Evolutionary conservation across 495 filamentous ascomycete species (phyloP).

Genomic region (Clohesyomyces aquaticus): DNA sequence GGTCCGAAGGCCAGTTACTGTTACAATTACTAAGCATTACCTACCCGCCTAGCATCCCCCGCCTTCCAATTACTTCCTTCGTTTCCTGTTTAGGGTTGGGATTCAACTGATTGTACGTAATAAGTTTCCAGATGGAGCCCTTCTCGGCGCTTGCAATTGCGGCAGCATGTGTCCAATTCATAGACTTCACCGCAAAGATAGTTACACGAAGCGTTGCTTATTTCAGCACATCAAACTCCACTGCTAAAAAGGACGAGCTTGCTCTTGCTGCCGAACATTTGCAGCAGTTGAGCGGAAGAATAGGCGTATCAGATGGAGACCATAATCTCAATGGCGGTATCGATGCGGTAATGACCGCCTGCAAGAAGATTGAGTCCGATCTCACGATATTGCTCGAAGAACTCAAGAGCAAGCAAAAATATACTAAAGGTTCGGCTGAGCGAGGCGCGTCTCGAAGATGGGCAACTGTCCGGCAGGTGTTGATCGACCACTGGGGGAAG

Average conservation of each 20-base stretch:
- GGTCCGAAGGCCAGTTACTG: neutral
- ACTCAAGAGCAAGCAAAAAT: constrained; percentile 11
- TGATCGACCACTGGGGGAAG: constrained; percentile 4
- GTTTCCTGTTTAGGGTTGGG: neutral
- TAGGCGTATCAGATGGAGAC: neutral
- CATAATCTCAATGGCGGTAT: neutral
- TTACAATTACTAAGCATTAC: too few species aligned
- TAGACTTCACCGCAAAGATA: constrained; percentile 8
- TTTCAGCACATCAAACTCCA: constrained; percentile 13
- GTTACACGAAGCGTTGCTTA: neutral
- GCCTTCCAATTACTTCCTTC: constrained; percentile 3
- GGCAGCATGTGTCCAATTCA: constrained; percentile 14
- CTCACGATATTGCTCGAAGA: constrained; percentile 10
- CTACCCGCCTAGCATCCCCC: neutral
- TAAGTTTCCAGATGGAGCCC: constrained; percentile 7
- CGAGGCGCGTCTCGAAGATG: constrained; percentile 7
- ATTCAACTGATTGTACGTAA: constrained; percentile 3
- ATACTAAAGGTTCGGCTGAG: neutral
- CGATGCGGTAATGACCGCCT: neutral
- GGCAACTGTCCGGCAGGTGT: constrained; percentile 1
- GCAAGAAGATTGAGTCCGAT: constrained; percentile 8
- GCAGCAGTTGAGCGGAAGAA: neutral
- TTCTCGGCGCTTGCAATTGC: constrained; percentile 12
- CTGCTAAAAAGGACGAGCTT: constrained; percentile 10
- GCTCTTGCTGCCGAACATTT: constrained; percentile 3